Conservation (phyloP, 805 yeast species). For the Teunomyces barrocoloradensis region DNA sequence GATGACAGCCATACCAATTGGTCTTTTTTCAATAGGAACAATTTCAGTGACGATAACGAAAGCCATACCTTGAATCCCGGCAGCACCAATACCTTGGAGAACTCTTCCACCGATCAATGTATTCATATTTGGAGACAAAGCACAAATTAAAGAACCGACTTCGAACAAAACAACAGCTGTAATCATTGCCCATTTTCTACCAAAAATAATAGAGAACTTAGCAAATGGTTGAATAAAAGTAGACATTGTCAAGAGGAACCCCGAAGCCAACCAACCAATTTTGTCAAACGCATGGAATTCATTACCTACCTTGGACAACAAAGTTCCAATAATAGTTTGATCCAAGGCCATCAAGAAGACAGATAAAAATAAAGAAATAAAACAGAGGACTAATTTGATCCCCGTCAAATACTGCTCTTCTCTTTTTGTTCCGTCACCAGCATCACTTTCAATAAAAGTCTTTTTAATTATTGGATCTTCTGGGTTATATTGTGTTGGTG, state of each 20-base stretch:
- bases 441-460: constrained; percentile 35
- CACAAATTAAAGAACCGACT: constrained; percentile 38
- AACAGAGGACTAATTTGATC: constrained; percentile 20
- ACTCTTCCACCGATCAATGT: constrained; percentile 42
- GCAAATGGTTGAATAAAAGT: constrained; percentile 38
- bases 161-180: constrained; percentile 26
- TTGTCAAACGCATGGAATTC: constrained; percentile 32
- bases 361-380: constrained; percentile 27
- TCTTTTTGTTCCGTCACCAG: constrained; percentile 42
- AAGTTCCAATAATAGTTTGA: constrained; percentile 37
- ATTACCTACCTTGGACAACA: constrained; percentile 34
- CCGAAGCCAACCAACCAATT: constrained; percentile 40
- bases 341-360: constrained; percentile 37
- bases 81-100: constrained; percentile 37
- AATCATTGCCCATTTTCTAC: constrained; percentile 31
- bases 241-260: constrained; percentile 34
- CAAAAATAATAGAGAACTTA: constrained; percentile 34
- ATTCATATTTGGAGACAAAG: constrained; percentile 34
- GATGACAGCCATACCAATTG: constrained; percentile 20
- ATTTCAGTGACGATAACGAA: constrained; percentile 32
- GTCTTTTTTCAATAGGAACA: constrained; percentile 26
- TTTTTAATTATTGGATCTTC: not conserved
- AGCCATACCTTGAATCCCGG: constrained; percentile 29
- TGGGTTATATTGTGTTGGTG: not conserved
- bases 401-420: constrained; percentile 39